Evolutionary conservation across 257 asterid species (phyloP).

Genomic region (Forsythia suspensa): DNA sequence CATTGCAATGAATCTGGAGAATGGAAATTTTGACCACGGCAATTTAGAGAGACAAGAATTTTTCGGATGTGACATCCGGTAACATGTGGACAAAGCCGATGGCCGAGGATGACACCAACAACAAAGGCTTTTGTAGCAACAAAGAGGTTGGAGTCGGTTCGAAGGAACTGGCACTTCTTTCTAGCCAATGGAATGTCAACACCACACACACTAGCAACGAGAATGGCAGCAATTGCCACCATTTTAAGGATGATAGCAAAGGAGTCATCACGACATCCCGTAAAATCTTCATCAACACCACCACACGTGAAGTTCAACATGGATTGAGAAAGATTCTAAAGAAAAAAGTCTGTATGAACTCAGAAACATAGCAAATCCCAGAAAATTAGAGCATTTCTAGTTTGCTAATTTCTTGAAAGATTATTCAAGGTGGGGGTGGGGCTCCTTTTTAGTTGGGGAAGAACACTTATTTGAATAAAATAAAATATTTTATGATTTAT

Average conservation of each 20-base stretch:
- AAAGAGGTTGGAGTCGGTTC: constrained; percentile 75
- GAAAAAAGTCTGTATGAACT: constrained; percentile 50
- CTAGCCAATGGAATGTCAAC: constrained; percentile 81
- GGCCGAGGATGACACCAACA: constrained; percentile 96
- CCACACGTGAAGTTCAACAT: constrained; percentile 57
- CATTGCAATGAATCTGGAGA: constrained; percentile 94
- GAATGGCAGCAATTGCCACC: constrained; percentile 72
- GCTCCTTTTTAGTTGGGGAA: too few species aligned
- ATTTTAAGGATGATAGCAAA: constrained; percentile 64
- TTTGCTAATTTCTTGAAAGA: not conserved
- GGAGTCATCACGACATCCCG: constrained; percentile 64
- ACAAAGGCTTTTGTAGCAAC: constrained; percentile 89
- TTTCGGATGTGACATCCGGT: constrained; percentile 69
- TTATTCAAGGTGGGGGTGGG: too few species aligned
- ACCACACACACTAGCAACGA: constrained; percentile 75
- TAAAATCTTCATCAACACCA: constrained; percentile 29
- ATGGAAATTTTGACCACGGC: constrained; percentile 89
- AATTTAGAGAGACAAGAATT: constrained; percentile 62
- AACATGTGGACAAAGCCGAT: constrained; percentile 97
- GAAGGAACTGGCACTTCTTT: constrained; percentile 66
- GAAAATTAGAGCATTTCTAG: constrained; percentile 10
- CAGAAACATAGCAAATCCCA: constrained; percentile 18
- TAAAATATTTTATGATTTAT: too few species aligned
- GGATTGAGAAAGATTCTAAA: constrained; percentile 55
- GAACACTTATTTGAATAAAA: too few species aligned